Evolutionary conservation across 2,329 filamentous ascomycete genomes (phyloP).

Genomic region (Ceratocystis albifundus): DNA sequence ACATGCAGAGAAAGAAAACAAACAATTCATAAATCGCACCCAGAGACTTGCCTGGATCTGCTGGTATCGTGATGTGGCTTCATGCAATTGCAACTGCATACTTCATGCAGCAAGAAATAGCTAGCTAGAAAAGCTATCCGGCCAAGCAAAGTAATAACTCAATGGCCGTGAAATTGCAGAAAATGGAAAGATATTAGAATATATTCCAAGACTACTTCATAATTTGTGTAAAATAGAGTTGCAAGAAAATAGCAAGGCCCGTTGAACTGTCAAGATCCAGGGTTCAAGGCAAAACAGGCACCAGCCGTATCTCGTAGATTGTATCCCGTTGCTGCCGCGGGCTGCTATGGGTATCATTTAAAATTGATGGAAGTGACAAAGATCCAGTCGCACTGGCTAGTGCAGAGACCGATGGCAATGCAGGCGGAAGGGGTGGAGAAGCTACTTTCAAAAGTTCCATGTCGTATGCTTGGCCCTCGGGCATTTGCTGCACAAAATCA

Average conservation of each 20-base stretch:
- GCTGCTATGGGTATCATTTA: slow-evolving; percentile 2
- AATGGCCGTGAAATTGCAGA: not conserved
- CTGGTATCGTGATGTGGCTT: not conserved
- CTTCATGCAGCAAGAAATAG: not conserved
- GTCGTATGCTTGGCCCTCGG: slow-evolving; percentile 60
- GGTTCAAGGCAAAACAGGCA: slow-evolving; percentile 1
- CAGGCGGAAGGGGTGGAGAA: slow-evolving; percentile 2
- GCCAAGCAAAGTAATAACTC: not conserved
- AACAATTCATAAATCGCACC: not conserved
- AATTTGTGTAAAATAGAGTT: not conserved
- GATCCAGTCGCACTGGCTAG: slow-evolving; percentile 9
- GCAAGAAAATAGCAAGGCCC: not conserved
- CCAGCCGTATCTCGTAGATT: slow-evolving; percentile 20
- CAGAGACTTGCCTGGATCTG: not conserved
- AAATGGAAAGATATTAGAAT: slow-evolving; percentile 1
- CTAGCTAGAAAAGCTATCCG: not conserved
- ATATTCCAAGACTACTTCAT: no score
- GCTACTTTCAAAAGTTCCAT: slow-evolving; percentile 31
- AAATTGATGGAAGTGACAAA: slow-evolving; percentile 17
- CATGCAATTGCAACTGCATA: not conserved
- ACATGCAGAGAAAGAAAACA: not conserved
- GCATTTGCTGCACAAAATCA: slow-evolving; percentile 69
- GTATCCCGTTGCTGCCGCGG: not conserved
- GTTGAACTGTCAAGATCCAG: not conserved
- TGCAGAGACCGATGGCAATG: slow-evolving; percentile 13